These are phyloP conservation scores for Acanthamoeba triangularis DNA, from an alignment of 208 protist species.

Conservation along the genomic window DNA sequence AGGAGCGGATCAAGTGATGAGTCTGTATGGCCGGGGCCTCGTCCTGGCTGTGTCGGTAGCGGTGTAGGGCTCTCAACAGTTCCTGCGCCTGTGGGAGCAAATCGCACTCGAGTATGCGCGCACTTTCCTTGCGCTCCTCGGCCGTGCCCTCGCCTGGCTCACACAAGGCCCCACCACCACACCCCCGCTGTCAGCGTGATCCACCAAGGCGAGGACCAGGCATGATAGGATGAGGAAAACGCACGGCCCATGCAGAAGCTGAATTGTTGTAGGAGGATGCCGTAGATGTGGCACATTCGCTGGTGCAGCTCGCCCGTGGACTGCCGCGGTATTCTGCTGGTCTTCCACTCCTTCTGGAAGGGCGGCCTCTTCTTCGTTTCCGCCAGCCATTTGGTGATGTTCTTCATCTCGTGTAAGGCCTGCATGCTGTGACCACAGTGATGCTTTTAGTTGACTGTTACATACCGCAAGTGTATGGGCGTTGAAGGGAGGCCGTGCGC, in stretches of 20 bases:
- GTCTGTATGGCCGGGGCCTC: not conserved
- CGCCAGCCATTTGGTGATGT: not conserved
- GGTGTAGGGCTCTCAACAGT: no score
- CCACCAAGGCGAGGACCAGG: not conserved
- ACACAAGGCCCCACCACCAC: no score
- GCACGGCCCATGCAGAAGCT: not conserved
- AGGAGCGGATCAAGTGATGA: not conserved
- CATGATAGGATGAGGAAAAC: not conserved
- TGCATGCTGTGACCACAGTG: not conserved
- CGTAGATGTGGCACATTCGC: not conserved
- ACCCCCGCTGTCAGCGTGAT: not conserved
- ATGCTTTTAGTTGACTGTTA: no score
- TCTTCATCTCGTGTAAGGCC: constrained; percentile 26
- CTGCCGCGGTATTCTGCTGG: not conserved
- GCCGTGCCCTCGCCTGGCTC: no score
- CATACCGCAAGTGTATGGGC: no score
- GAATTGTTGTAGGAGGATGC: not conserved
- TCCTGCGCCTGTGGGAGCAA: no score
- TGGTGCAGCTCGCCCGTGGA: not conserved
- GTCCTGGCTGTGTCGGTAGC: not conserved
- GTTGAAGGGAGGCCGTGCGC: not conserved
- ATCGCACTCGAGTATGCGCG: no score
- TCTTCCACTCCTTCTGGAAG: not conserved
- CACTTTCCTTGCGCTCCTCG: no score
- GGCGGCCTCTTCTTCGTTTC: not conserved